Base-by-base conservation (phyloP, 768 basidiomycete species). In the Mrakia frigida region DNA sequence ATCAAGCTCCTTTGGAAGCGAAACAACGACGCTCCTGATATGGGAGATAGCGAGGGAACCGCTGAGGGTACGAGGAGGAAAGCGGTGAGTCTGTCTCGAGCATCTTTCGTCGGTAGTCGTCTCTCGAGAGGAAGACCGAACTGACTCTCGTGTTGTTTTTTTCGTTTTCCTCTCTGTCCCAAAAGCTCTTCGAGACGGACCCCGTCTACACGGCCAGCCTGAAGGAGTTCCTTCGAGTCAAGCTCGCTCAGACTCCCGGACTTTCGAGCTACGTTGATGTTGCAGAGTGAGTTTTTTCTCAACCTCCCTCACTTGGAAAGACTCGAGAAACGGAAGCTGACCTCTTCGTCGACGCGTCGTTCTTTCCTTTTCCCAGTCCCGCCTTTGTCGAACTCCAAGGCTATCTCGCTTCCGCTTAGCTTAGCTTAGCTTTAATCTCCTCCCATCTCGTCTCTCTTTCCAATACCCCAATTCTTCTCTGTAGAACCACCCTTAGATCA, bases 1-100 rank as follows among this genome's bases (percentile, higher is more conserved):
- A 50, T 77, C 53, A 69, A 67, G 63, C 76, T 77, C 6, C 76
- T 72, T 39, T 77, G 76, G 76, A 73, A 73, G 56, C 59, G 70
- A 25, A 71, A 60, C n/a, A 46, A 21, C n/a, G 76, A 77, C 46
- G 76, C 46, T 33, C 70, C 71, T 28, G 67, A 56, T 23, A 16
- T 65, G 14, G 63, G 63, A 25, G 71, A 77, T n/a, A 35, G 70
- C 11, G 76, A 77, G 43, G 76, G 76, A 21, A 77, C 76, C 4
- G 76, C 76, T 37, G 76, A 77, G 63, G 76, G 70, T 28, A 60
- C 37, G 11, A 71, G 76, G 13, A 52, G 70, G 6, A 31, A 67
- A 28, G 63, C 23, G 6, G 76, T 77, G 9, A 61, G 76, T 59
- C 23, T 53, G 3, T 11, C 25, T 28, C 35, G 31, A n/a, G n/a